Conservation (phyloP, 148 eudicot species). For the Beta vulgaris region DNA sequence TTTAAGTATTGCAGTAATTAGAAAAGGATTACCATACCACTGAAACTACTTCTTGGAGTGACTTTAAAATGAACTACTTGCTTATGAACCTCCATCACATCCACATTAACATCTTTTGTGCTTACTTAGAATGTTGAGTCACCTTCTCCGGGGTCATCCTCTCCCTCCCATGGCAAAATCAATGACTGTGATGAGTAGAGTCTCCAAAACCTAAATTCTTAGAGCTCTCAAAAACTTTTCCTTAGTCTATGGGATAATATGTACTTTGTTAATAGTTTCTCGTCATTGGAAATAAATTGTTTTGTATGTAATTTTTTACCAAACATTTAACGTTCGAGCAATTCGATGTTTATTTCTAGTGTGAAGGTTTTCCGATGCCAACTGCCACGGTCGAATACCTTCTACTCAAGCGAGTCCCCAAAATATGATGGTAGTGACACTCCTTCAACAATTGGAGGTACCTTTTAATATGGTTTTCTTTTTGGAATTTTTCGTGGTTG, state of each 20-base stretch:
- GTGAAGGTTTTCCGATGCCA: conserved; percentile 91
- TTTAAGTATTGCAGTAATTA: not conserved
- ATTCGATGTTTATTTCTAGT: conserved; percentile 32
- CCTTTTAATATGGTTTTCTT: not conserved
- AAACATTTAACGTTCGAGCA: not conserved
- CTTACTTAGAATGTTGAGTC: not conserved
- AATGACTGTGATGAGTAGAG: not conserved
- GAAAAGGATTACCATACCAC: not conserved
- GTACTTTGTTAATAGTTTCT: too few species aligned
- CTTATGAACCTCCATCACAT: not conserved
- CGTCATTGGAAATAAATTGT: not conserved
- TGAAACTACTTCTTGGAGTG: not conserved
- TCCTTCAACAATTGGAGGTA: conserved; percentile 66
- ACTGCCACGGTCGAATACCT: conserved; percentile 54
- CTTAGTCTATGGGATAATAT: not conserved
- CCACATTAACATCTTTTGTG: not conserved
- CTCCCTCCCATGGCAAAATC: not conserved
- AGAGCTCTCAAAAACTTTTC: not conserved
- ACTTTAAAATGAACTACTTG: not conserved
- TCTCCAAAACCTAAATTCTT: not conserved
- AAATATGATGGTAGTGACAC: conserved; percentile 54
- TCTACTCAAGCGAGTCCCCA: conserved; percentile 58
- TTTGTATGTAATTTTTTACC: not conserved
- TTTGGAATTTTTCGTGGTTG: not conserved
- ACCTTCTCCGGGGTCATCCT: not conserved